Base-by-base conservation (phyloP, 2,329 filamentous ascomycete genomes). In the Xylariales sp. region DNA sequence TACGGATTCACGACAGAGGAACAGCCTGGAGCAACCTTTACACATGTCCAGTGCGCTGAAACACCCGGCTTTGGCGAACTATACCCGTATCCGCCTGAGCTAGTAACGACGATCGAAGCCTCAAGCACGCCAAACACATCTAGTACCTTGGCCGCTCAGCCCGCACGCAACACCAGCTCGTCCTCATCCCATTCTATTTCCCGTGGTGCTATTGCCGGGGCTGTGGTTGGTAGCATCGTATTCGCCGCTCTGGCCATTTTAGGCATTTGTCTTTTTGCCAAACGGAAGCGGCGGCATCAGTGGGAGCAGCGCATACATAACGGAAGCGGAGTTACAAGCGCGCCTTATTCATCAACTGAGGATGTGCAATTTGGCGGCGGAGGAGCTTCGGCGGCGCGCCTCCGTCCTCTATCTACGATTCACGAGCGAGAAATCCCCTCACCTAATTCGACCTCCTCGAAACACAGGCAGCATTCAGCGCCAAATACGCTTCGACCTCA, bases 61-160 rank as follows among this genome's bases (percentile, higher is more conserved):
- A 62, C 71, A 7, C 56, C 68, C 3, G 68, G 67, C 7, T 75
- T 72, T 52, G 75, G 73, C 28, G 70, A 77, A 59, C 54, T 78
- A 61, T 75, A 72, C 48, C 75, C 75, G 0, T 74, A 69, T 30
- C 76, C 76, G 3, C 74, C 72, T 6, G 74, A 74, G 32, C 41
- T 73, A n/a, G 68, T 43, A 23, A 71, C 72, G 18, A 71, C 62
- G 16, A 57, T 53, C 6, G 46, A 56, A 18, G 18, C 14, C 3
- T 36, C 43, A 16, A 60, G n/a, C 12, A 49, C 45, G 36, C 41
- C 36, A 56, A 49, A n/a, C 1, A 28, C 23, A 41, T 46, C 57
- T 12, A 62, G 41, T 30, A 49, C 43, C 7, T 8, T 43, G 12
- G 41, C 30, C 8, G 14, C 34, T 18, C n/a, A 65, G 18, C 58